Conservation (phyloP, 2,329 filamentous ascomycete species). For the Septoria petroselini region DNA sequence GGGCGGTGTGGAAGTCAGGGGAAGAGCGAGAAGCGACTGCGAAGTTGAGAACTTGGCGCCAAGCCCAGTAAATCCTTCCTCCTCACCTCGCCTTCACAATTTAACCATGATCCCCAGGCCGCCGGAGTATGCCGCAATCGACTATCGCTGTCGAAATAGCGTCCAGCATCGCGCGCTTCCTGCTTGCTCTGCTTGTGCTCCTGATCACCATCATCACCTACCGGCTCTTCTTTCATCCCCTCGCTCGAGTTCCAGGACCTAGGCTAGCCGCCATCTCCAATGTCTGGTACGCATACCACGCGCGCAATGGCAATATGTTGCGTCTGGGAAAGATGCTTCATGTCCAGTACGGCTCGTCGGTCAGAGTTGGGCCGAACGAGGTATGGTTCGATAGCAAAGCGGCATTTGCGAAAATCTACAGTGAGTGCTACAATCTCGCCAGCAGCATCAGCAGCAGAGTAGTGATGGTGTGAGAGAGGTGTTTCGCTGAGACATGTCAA, state of each 20-base stretch:
- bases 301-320: conserved; percentile 22
- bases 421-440: conserved; percentile 10
- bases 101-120: no score
- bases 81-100: no score
- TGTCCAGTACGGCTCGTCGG: conserved; percentile 42
- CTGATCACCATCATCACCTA: conserved; percentile 20
- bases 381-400: conserved; percentile 32
- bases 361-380: conserved; percentile 49
- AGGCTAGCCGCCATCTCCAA: conserved; percentile 34
- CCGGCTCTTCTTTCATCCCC: conserved; percentile 36
- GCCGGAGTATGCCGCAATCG: no score
- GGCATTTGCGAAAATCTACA: conserved; percentile 21
- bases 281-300: conserved; percentile 23
- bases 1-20: no score
- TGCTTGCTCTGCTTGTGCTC: neutral
- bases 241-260: conserved; percentile 39
- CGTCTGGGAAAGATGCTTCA: conserved; percentile 33
- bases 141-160: no score
- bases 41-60: no score
- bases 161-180: neutral
- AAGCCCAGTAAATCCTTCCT: no score
- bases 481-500: no score
- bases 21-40: no score
- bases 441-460: no score
- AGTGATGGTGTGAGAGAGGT: no score